Percentiles rank a stretch among this genome's conserved stretches.
Conservation (phyloP, 768 basidiomycete genomes). For the Leccinum boreale region DNA sequence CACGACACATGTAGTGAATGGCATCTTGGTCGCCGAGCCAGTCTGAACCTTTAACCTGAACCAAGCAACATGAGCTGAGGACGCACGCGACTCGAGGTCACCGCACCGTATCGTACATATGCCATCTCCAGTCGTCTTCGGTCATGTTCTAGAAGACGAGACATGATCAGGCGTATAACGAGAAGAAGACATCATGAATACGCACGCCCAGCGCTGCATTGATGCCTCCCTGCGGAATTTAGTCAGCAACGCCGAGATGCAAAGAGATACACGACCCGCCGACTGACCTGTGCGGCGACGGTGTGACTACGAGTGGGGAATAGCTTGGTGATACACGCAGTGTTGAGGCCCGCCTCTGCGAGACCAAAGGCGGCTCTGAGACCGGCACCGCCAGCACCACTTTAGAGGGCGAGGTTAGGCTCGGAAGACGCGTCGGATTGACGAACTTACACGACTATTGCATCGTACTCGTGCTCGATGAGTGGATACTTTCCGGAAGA, state of each 20-base stretch:
- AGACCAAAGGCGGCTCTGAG: conserved; percentile 97
- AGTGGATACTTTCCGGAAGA: conserved; percentile 89
- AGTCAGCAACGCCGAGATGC: conserved; percentile 10
- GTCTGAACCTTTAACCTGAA: conserved; percentile 95
- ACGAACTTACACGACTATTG: conserved; percentile 91
- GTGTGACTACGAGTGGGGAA: conserved; percentile 99
- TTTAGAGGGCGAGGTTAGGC: conserved; percentile 33
- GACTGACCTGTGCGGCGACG: conserved; percentile 87
- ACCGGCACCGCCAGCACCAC: conserved; percentile 97
- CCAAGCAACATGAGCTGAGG: conserved; percentile 15
- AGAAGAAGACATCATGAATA: conserved; percentile 13
- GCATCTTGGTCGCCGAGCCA: conserved; percentile 99
- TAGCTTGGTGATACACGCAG: conserved; percentile 98
- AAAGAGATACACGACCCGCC: background rate
- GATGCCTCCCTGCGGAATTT: conserved; percentile 75
- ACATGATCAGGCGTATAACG: conserved; percentile 3
- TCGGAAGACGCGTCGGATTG: background rate
- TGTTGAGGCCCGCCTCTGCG: conserved; percentile 97
- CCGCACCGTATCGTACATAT: conserved; percentile 93
- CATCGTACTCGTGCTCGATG: conserved; percentile 99
- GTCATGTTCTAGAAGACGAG: conserved; percentile 78
- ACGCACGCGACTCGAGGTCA: background rate
- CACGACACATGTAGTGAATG: conserved; percentile 99
- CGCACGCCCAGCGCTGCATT: conserved; percentile 93
- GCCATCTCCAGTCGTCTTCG: conserved; percentile 99